phyloP scores from a whole-genome alignment of 352 stramenopile genomes.

The Pythium aquatile region DNA sequence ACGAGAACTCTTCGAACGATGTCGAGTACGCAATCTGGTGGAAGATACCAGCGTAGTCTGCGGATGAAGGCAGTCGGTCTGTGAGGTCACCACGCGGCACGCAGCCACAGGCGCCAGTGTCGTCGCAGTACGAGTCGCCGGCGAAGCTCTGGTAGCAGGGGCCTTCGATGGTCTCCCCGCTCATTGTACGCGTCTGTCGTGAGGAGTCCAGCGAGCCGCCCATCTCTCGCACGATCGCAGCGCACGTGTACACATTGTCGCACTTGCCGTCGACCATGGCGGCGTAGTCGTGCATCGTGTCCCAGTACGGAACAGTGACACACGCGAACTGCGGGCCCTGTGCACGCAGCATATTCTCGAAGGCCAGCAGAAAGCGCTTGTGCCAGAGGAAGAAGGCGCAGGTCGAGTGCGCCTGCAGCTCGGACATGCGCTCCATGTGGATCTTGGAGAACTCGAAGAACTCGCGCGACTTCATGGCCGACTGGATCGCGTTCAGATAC shows the following conservation, averaged over 20 bases:
- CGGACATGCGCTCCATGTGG: constrained; percentile 31
- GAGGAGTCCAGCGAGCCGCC: constrained; percentile 26
- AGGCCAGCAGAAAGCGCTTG: constrained; percentile 57
- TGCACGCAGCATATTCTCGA: constrained; percentile 81
- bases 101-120: constrained; percentile 36
- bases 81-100: constrained; percentile 51
- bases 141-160: constrained; percentile 35
- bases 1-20: constrained; percentile 51
- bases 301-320: constrained; percentile 82
- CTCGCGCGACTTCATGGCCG: constrained; percentile 32
- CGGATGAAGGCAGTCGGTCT: constrained; percentile 24
- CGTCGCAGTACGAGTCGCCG: constrained; percentile 55
- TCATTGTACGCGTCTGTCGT: constrained; percentile 28
- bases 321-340: constrained; percentile 54
- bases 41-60: constrained; percentile 44
- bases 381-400: constrained; percentile 87
- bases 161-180: constrained; percentile 34
- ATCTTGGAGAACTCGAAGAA: constrained; percentile 33
- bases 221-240: constrained; percentile 38
- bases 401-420: constrained; percentile 31
- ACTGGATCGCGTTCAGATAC: constrained; percentile 27
- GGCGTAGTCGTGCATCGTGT: constrained; percentile 58
- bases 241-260: constrained; percentile 43
- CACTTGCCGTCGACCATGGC: constrained; percentile 37
- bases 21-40: constrained; percentile 39